A percentile compares a stretch with the other conserved stretches of the same genome.
These are phyloP conservation scores for Nymphaea colorata DNA, from an alignment of 164 flowering plant genomes.

Conservation along the genomic window DNA sequence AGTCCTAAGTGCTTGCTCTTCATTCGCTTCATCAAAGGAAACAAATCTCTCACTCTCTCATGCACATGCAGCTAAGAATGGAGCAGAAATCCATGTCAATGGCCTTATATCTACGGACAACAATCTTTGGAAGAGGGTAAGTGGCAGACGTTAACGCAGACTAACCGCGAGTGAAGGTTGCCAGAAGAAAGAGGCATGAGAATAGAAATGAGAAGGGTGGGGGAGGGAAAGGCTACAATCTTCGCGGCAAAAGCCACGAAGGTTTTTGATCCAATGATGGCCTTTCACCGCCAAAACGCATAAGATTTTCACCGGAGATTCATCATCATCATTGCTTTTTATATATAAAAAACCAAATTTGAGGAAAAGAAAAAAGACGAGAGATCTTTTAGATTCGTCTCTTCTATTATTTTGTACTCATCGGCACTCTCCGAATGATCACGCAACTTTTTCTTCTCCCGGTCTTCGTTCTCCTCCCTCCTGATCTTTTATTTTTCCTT, in stretches of 20 bases:
- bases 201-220: conserved; percentile 3
- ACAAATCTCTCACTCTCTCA: no score
- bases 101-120: no score
- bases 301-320: conserved; percentile 44
- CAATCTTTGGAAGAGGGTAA: no score
- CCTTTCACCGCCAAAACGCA: conserved; percentile 35
- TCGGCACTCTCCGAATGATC: conserved; percentile 15
- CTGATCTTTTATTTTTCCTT: not conserved
- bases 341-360: not conserved
- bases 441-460: conserved; percentile 4
- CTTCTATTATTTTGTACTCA: conserved; percentile 35
- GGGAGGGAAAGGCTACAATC: conserved; percentile 29
- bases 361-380: not conserved
- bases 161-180: no score
- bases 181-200: not conserved
- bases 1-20: no score
- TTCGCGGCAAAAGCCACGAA: conserved; percentile 13
- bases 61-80: no score
- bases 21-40: no score
- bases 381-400: conserved; percentile 1
- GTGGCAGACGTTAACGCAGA: no score
- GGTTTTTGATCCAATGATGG: conserved; percentile 15
- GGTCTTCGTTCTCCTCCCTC: not conserved
- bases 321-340: conserved; percentile 40
- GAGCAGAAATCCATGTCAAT: no score